phyloP scores from a whole-genome alignment of 1,284 basidiomycete genomes.

The Tilletia walkeri region DNA sequence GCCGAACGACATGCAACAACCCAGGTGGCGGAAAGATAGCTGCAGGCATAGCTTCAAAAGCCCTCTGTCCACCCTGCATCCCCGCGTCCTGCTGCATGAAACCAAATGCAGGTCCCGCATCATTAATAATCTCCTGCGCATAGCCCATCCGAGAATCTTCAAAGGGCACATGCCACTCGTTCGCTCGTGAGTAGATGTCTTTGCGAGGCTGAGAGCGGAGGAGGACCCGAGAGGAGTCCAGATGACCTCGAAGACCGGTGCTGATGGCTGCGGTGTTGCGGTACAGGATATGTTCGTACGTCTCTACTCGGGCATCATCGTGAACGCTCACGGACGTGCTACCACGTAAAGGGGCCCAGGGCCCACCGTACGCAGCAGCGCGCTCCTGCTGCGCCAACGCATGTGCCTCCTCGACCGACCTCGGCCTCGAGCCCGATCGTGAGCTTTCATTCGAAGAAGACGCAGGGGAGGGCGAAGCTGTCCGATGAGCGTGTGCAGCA shows the following conservation, averaged over 20 bases:
- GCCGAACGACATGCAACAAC: conserved; percentile 31
- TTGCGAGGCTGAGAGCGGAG: conserved; percentile 9
- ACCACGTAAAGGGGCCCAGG: background rate
- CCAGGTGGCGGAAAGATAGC: conserved; percentile 35
- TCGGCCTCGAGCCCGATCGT: background rate
- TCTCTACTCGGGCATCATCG: background rate
- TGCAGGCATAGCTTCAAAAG: conserved; percentile 25
- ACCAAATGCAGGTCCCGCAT: conserved; percentile 20
- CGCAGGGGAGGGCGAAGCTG: background rate
- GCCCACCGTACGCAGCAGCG: background rate
- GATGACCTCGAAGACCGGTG: conserved; percentile 8
- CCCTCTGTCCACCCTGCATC: background rate
- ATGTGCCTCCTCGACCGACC: background rate
- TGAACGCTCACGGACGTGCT: background rate
- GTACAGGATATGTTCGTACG: conserved; percentile 9
- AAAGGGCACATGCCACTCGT: background rate
- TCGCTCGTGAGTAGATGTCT: conserved; percentile 2
- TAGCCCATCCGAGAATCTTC: conserved; percentile 11
- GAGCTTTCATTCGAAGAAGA: background rate
- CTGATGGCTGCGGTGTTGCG: background rate
- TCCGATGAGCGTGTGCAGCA: background rate
- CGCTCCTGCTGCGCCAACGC: background rate
- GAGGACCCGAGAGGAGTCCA: conserved; percentile 6
- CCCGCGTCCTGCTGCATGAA: conserved; percentile 19
- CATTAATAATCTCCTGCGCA: conserved; percentile 26